Base-by-base conservation (phyloP, 202 grass and related monocot species). In the Miscanthus sacchariflorus region DNA sequence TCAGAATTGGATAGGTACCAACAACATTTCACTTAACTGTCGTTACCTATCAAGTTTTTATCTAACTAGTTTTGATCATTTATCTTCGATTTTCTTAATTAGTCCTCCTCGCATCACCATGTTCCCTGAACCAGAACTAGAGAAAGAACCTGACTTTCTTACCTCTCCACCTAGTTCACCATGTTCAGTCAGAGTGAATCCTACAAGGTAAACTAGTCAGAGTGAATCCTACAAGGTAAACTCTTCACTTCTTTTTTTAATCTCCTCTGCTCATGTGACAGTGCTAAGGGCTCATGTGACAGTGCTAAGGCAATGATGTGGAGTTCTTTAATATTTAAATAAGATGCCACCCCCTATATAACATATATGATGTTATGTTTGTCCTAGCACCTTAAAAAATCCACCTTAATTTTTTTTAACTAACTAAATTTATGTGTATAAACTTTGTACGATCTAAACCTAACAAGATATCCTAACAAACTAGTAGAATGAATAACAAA, bases 1-100 rank as follows among this genome's bases (percentile, higher is more conserved):
- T 39, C 30, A 30, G 74, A 77, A 56, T 38, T 77, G 28, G 28
- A 58, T 77, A 77, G 49, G 75, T 77, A 58, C 27, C 28, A n/a
- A 5, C 24, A 49, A 43, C 72, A 30, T 58, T 77, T 39, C 7
- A 38, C 12, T 1, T 12, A 11, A 4, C 68, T 11, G 0, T 19
- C 7, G 9, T 39, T 39, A 18, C 15, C 6, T 54, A 54, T 74
- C 12, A 25, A 27, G 7, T 23, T 21, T 61, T n/a, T n/a, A 11
- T 59, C 33, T 21, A 38, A 61, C 5, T 40, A 11, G 19, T 63
- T 78, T 78, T 63, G 33, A 21, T 61, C 56, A 78, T 35, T 78
- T 38, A 11, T 59, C 11, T 59, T 58, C 11, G 30, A 64, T 61
- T 6, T 38, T 38, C 11, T 79, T 18, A 39, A 64, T 5, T 12